Percentiles rank a stretch among this genome's conserved stretches.
Evolutionary conservation across 306 rosid genomes (phyloP).

Genomic region (Fragaria nilgerrensis): DNA sequence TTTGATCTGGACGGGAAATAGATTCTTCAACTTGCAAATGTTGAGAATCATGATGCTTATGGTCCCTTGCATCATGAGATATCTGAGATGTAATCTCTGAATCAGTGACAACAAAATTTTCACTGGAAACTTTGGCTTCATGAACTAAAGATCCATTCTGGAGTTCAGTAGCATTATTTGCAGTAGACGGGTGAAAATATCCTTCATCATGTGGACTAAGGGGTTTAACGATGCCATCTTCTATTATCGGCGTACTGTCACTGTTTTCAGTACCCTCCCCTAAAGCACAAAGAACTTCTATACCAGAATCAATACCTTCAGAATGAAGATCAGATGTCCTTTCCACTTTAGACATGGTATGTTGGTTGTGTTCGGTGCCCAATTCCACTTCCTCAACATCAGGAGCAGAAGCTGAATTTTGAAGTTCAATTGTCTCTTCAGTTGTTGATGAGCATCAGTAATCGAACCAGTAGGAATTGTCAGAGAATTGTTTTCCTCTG

Average conservation of each 20-base stretch:
- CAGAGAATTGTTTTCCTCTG: conserved; percentile 21
- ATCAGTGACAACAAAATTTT: conserved; percentile 15
- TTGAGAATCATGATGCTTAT: conserved; percentile 16
- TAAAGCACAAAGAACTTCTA: conserved; percentile 17
- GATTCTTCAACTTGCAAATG: conserved; percentile 7
- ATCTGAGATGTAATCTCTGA: conserved; percentile 18
- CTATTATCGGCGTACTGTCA: conserved; percentile 26
- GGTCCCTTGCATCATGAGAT: conserved; percentile 13
- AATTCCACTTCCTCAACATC: conserved; percentile 21
- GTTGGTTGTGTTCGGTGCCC: conserved; percentile 24
- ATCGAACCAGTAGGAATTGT: conserved; percentile 19
- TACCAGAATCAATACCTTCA: conserved; percentile 17
- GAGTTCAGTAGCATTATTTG: conserved; percentile 23
- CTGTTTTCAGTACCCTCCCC: conserved; percentile 26
- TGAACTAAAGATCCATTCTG: not conserved
- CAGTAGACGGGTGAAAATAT: conserved; percentile 24
- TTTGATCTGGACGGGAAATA: not conserved
- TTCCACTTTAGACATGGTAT: conserved; percentile 23
- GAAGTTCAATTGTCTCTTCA: conserved; percentile 18
- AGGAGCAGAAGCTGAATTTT: conserved; percentile 24
- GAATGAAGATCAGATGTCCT: conserved; percentile 15
- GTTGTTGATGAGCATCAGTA: conserved; percentile 11
- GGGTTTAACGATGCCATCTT: conserved; percentile 12
- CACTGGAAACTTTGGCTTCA: conserved; percentile 31
- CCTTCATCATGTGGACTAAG: conserved; percentile 25